These are phyloP conservation scores for Dichotomopilus funicola DNA, from an alignment of 2,329 filamentous ascomycete species.

Conservation along the genomic window DNA sequence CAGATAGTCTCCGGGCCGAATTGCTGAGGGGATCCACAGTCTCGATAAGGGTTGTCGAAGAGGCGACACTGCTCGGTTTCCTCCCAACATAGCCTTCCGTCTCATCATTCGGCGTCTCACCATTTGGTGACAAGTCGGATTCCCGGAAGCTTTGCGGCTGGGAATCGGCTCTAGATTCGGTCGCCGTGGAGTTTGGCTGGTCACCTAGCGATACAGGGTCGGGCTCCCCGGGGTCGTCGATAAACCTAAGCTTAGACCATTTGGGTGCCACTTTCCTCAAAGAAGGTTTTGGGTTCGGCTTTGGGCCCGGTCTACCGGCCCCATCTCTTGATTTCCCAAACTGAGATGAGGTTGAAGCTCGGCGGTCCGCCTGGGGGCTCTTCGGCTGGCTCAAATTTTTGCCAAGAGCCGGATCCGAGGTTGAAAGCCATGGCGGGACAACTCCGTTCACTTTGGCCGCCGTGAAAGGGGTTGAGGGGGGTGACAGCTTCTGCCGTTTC, in stretches of 20 bases:
- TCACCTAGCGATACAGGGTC: not conserved
- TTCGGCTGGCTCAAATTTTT: not conserved
- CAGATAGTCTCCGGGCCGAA: not conserved
- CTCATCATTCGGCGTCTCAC: not conserved
- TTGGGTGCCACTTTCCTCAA: slow-evolving; percentile 5
- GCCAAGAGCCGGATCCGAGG: not conserved
- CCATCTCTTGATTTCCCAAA: not conserved
- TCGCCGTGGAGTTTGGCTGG: not conserved
- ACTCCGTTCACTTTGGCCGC: slow-evolving; percentile 5
- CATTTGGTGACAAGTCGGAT: not conserved
- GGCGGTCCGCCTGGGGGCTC: not conserved
- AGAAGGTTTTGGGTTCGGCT: not conserved
- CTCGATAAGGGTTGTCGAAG: not conserved
- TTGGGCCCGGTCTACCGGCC: not conserved
- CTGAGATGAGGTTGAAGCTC: not conserved
- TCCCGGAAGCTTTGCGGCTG: not conserved
- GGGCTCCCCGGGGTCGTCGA: not conserved
- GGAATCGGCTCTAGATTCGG: not conserved
- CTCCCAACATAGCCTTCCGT: not conserved
- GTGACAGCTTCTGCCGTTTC: slow-evolving; percentile 15
- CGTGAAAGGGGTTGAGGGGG: not conserved
- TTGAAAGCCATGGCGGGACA: not conserved
- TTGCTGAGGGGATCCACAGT: not conserved
- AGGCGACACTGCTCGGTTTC: not conserved
- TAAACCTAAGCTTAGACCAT: slow-evolving; percentile 8